Percentiles rank a stretch among this genome's conserved stretches.
Evolutionary conservation across 75 land plant species (phyloP).

Genomic region (Pinus taeda): DNA sequence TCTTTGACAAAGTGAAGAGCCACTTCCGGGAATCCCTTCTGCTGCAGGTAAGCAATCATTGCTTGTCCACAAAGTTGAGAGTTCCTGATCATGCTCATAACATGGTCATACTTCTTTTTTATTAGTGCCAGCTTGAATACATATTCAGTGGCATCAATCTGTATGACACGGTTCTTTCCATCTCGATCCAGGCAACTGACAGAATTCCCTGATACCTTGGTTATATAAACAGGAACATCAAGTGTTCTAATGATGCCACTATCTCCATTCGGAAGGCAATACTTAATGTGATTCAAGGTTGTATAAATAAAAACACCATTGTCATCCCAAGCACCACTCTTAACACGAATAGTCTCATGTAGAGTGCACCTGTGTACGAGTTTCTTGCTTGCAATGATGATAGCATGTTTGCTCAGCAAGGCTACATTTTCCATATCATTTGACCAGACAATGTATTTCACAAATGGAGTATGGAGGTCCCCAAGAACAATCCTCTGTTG

Average conservation of each 20-base stretch:
- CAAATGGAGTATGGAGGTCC: conserved; percentile 55
- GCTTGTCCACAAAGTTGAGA: conserved; percentile 81
- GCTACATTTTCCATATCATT: conserved; percentile 76
- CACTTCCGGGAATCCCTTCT: conserved; percentile 75
- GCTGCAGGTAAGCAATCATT: conserved; percentile 76
- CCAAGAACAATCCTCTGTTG: conserved; percentile 69
- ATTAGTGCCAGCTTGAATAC: conserved; percentile 64
- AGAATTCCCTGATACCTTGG: conserved; percentile 55
- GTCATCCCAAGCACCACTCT: conserved; percentile 77
- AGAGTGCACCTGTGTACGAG: conserved; percentile 52
- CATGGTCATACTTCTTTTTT: conserved; percentile 65
- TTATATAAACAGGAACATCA: conserved; percentile 73
- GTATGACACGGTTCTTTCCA: conserved; percentile 53
- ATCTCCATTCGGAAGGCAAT: conserved; percentile 82
- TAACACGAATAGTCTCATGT: conserved; percentile 63
- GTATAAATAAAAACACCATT: conserved; percentile 77
- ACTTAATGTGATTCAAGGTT: conserved; percentile 72
- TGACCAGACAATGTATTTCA: conserved; percentile 78
- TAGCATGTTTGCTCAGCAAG: conserved; percentile 70
- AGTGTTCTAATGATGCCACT: conserved; percentile 69
- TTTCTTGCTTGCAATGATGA: conserved; percentile 62
- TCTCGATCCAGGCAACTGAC: conserved; percentile 67
- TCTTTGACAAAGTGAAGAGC: conserved; percentile 79
- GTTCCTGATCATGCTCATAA: conserved; percentile 61
- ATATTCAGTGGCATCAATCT: conserved; percentile 73